phyloP scores from a whole-genome alignment of 2,329 filamentous ascomycete species.

The Clarireedia hainanense region DNA sequence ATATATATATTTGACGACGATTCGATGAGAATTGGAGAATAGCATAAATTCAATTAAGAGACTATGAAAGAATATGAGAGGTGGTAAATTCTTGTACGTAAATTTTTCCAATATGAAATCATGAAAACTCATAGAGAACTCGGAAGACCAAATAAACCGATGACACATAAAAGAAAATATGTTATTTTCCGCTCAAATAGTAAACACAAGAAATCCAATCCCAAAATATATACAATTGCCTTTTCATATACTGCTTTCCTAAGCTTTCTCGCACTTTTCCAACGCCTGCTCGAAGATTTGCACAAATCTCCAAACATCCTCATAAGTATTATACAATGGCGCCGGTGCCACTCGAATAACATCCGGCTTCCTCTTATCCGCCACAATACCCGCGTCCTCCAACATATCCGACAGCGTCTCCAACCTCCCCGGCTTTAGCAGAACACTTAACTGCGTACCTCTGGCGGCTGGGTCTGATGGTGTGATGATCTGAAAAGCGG shows the following conservation, averaged over 20 bases:
- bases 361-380: conserved; percentile 78
- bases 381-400: conserved; percentile 61
- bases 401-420: conserved; percentile 59
- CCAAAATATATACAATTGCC: neutral
- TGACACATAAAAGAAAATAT: neutral
- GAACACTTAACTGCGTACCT: conserved; percentile 60
- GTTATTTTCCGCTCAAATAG: neutral
- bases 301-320: conserved; percentile 58
- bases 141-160: neutral
- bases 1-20: too few relatives aligned
- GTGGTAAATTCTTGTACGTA: too few relatives aligned
- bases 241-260: neutral
- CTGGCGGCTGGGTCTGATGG: conserved; percentile 21
- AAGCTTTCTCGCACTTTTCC: conserved; percentile 6
- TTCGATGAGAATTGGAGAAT: too few relatives aligned
- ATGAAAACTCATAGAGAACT: too few relatives aligned
- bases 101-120: too few relatives aligned
- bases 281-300: conserved; percentile 37
- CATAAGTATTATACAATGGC: conserved; percentile 75
- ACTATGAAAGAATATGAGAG: too few relatives aligned
- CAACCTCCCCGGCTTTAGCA: conserved; percentile 59
- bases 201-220: neutral
- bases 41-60: too few relatives aligned
- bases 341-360: conserved; percentile 79
- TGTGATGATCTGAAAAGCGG: conserved; percentile 38